phyloP scores from a whole-genome alignment of 352 stramenopile species.

The Globisporangium perplexum region DNA sequence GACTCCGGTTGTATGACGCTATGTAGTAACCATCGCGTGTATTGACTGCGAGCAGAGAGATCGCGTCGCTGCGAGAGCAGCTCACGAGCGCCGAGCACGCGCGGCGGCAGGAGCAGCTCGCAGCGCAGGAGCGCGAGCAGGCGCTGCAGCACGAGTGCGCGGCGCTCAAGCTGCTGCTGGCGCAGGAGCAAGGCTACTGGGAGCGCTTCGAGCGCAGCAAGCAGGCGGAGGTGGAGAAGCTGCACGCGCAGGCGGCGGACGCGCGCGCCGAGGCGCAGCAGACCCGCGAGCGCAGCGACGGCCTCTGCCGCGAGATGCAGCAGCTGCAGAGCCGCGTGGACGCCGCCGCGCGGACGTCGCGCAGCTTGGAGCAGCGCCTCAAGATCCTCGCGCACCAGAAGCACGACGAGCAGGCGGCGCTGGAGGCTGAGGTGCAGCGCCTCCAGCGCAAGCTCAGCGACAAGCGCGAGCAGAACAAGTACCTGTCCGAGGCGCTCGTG shows the following conservation, averaged over 20 bases:
- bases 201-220: slow-evolving; percentile 17
- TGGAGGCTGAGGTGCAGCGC: slow-evolving; percentile 27
- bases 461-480: slow-evolving; percentile 52
- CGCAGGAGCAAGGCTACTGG: slow-evolving; percentile 52
- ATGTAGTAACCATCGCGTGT: neutral
- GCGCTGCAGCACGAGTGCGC: slow-evolving; percentile 24
- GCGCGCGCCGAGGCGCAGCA: slow-evolving; percentile 23
- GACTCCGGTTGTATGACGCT: too few relatives aligned
- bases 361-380: slow-evolving; percentile 49
- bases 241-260: slow-evolving; percentile 23
- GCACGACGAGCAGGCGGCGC: slow-evolving; percentile 23
- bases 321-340: slow-evolving; percentile 45
- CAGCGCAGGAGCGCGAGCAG: slow-evolving; percentile 15
- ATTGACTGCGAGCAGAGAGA: slow-evolving; percentile 4
- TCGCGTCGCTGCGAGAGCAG: slow-evolving; percentile 11
- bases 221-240: slow-evolving; percentile 24
- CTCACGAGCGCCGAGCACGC: slow-evolving; percentile 21
- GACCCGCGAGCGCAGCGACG: slow-evolving; percentile 27
- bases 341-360: slow-evolving; percentile 32
- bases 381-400: slow-evolving; percentile 38
- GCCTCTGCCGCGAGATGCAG: slow-evolving; percentile 32
- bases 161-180: slow-evolving; percentile 31
- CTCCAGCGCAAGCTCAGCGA: slow-evolving; percentile 45
- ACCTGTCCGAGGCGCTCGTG: slow-evolving; percentile 47
- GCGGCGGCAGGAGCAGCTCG: slow-evolving; percentile 22